Evolutionary conservation across 192 early-diverging fungal genomes (phyloP).

Genomic region (Coemansia sp.): DNA sequence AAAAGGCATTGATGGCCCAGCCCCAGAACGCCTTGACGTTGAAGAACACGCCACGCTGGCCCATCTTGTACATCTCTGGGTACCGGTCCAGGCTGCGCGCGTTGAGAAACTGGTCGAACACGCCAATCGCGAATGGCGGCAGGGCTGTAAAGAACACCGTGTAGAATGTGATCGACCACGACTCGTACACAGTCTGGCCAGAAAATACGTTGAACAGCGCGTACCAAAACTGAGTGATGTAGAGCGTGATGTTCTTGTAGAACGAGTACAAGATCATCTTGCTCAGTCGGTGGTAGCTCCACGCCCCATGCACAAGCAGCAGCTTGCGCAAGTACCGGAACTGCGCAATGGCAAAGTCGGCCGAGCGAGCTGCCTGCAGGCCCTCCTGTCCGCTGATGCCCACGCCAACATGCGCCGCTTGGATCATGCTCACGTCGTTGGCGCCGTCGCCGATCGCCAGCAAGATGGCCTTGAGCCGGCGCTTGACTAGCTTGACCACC

Average conservation of each 20-base stretch:
- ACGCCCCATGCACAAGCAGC: slow-evolving; percentile 91
- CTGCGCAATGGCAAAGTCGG: slow-evolving; percentile 92
- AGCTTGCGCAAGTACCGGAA: slow-evolving; percentile 85
- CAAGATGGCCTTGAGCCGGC: slow-evolving; percentile 79
- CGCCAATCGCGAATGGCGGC: slow-evolving; percentile 72
- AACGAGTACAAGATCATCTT: slow-evolving; percentile 92
- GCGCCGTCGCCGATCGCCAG: slow-evolving; percentile 96
- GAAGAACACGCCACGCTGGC: slow-evolving; percentile 73
- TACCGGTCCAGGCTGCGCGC: slow-evolving; percentile 74
- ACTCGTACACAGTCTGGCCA: slow-evolving; percentile 81
- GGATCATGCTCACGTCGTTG: slow-evolving; percentile 99
- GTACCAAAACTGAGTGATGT: slow-evolving; percentile 86
- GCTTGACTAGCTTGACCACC: slow-evolving; percentile 89
- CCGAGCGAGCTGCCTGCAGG: slow-evolving; percentile 89
- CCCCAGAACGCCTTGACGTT: slow-evolving; percentile 71
- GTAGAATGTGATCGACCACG: slow-evolving; percentile 82
- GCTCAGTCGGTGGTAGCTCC: slow-evolving; percentile 83
- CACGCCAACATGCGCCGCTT: slow-evolving; percentile 93
- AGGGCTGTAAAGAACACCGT: slow-evolving; percentile 85
- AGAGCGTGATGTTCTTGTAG: slow-evolving; percentile 94
- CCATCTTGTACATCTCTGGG: slow-evolving; percentile 80
- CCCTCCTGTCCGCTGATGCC: slow-evolving; percentile 97
- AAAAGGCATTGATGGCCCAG: slow-evolving; percentile 68
- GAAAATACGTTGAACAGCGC: slow-evolving; percentile 88
- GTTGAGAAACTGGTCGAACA: slow-evolving; percentile 80